Conservation (phyloP, 192 early-diverging fungal genomes). For the Chytriomyces sp. region DNA sequence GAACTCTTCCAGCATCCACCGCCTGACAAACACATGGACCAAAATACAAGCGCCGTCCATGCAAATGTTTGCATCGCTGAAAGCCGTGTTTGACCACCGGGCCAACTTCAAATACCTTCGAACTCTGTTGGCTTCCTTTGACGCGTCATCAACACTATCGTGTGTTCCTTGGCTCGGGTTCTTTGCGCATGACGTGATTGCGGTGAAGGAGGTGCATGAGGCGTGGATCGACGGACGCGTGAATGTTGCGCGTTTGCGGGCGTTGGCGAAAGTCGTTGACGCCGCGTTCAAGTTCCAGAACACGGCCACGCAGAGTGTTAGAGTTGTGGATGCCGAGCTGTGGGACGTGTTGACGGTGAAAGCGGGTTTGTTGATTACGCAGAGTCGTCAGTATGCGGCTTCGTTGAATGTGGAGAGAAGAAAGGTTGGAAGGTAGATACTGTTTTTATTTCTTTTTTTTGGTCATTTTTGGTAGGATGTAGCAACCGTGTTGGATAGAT, state of each 20-base stretch:
- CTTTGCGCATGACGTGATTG: slow-evolving; percentile 23
- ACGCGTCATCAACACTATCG: not conserved
- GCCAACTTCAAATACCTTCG: slow-evolving; percentile 13
- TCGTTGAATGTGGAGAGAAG: slow-evolving; percentile 6
- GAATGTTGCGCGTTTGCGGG: slow-evolving; percentile 23
- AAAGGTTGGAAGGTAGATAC: not conserved
- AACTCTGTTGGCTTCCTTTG: not conserved
- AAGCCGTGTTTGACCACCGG: not conserved
- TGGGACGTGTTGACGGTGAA: slow-evolving; percentile 8
- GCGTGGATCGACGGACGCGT: slow-evolving; percentile 4
- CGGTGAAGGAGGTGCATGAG: slow-evolving; percentile 22
- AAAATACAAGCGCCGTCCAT: not conserved
- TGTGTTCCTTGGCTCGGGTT: slow-evolving; percentile 27
- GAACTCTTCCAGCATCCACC: slow-evolving; percentile 18
- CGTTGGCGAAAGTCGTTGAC: slow-evolving; percentile 17
- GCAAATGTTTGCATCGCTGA: not conserved
- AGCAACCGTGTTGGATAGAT: too few species aligned
- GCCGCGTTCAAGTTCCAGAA: slow-evolving; percentile 26
- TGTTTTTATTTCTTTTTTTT: not conserved
- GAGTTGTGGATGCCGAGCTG: not conserved
- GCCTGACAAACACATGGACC: slow-evolving; percentile 26
- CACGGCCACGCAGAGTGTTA: not conserved
- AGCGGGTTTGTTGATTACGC: slow-evolving; percentile 10
- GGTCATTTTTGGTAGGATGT: not conserved
- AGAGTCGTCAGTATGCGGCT: slow-evolving; percentile 7